Conservation (phyloP, 2,329 filamentous ascomycete genomes). For the Hypoxylon sp. region DNA sequence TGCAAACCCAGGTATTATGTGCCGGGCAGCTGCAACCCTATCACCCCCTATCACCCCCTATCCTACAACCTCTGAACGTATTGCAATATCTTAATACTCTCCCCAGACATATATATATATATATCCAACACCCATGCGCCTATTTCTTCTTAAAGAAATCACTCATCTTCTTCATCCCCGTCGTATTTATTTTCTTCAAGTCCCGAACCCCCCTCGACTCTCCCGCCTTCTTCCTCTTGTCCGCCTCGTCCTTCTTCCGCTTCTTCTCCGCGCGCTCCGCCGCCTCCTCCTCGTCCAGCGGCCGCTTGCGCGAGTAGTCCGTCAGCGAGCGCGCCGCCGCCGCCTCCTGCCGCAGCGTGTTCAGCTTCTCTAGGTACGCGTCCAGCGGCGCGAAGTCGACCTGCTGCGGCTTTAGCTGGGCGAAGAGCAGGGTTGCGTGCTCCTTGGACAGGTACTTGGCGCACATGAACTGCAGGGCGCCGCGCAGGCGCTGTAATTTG, state of each 20-base stretch:
- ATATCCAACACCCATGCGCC: conserved; percentile 3
- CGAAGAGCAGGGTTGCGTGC: conserved; percentile 58
- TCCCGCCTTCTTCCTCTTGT: conserved; percentile 81
- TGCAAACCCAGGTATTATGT: background rate
- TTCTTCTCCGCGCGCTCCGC: conserved; percentile 80
- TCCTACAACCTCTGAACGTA: conserved; percentile 6
- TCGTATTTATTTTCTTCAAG: conserved; percentile 89
- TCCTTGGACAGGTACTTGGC: conserved; percentile 67
- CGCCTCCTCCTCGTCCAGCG: conserved; percentile 74
- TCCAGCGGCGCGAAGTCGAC: conserved; percentile 79
- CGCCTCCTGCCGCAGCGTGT: conserved; percentile 77
- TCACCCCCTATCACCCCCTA: background rate
- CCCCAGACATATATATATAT: background rate
- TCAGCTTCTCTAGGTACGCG: conserved; percentile 74
- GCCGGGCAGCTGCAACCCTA: conserved; percentile 4
- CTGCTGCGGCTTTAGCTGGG: conserved; percentile 53
- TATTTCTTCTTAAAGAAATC: conserved; percentile 85
- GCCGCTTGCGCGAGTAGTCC: conserved; percentile 78
- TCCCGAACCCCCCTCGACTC: conserved; percentile 82
- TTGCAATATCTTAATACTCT: no score
- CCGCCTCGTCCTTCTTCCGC: conserved; percentile 87
- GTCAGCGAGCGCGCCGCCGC: conserved; percentile 73
- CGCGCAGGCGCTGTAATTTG: conserved; percentile 71
- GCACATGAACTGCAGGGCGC: conserved; percentile 73
- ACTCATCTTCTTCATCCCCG: conserved; percentile 97